Evolutionary conservation across 2,329 filamentous ascomycete genomes (phyloP), one percentile per base, ranked within the genome.

Genomic region (Epichloe elymi): DNA sequence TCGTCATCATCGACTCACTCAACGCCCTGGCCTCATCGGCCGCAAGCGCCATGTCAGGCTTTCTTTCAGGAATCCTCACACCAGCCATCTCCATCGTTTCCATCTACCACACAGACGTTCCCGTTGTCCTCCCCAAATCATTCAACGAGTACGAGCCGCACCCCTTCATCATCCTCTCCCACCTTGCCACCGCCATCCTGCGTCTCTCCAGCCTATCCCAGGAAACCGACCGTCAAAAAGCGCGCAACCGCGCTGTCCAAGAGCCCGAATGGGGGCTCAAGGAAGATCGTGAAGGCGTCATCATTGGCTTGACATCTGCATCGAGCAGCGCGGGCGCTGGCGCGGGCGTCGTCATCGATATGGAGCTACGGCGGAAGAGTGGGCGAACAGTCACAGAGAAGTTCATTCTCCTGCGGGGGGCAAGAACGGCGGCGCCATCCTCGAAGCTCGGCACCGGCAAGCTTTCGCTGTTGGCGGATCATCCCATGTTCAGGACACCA

Each of bases 151-250:
- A 87, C 66, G 70, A 78, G 17, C 88, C 89, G 1, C 70, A 80
- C 30, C 81, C 88, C 0, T 73, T 94, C 12, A 82, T 82, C 1
- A 71, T 89, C 1, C 74, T 97, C 20, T 79, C 76, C 44, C 94
- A 94, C 67, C 81, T 96, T 52, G 87, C 90, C n/a, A 98, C 93
- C 3, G 84, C 88, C 3, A 78, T 97, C 49, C 75, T 97, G 53
- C 82, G 79, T 4, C 74, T 86, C 0, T 81, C 84, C 39, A 86
- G 82, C 14, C 75, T 96, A 39, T 71, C 80, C 7, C 88, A 96
- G 58, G 78, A 86, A 42, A 74, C 93, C 5, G 81, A 82, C 33
- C 75, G 78, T 38, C 88, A 88, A 63, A 78, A 76, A n/a, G 89
- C 91, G 3, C 75, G 77, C 10, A 83, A 93, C 65, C 78, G 85